These are phyloP conservation scores for Heliosperma pusillum DNA, from an alignment of 148 eudicot species.

Conservation along the genomic window DNA sequence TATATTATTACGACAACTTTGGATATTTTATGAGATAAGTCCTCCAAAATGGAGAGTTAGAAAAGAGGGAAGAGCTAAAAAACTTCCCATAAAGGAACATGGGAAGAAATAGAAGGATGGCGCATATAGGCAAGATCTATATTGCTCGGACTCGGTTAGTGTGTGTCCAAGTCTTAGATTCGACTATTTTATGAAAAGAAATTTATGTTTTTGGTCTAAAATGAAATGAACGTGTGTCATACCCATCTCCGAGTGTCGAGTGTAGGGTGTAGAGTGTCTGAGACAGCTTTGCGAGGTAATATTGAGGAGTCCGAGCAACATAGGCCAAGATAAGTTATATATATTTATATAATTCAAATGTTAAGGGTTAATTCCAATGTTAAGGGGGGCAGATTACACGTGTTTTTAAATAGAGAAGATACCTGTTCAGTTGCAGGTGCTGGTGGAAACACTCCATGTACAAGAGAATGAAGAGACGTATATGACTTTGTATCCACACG, in stretches of 20 bases:
- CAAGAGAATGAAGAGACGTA: constrained; percentile 73
- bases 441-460: constrained; percentile 77
- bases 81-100: background rate
- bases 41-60: background rate
- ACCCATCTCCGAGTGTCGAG: too few species aligned
- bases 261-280: too few species aligned
- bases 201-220: too few species aligned
- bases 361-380: background rate
- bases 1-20: background rate
- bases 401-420: constrained; percentile 14
- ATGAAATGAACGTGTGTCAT: too few species aligned
- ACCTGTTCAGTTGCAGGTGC: constrained; percentile 65
- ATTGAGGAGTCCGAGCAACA: too few species aligned
- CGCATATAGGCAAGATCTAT: background rate
- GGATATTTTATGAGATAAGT: background rate
- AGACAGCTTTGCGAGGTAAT: too few species aligned
- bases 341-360: background rate
- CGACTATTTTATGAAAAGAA: too few species aligned
- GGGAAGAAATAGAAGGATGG: background rate
- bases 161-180: too few species aligned
- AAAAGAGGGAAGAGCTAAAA: background rate
- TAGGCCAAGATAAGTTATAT: background rate
- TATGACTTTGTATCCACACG: constrained; percentile 76
- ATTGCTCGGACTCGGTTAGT: too few species aligned
- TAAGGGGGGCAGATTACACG: background rate